phyloP scores from a whole-genome alignment of 306 rosid species.

The Prunus mira region DNA sequence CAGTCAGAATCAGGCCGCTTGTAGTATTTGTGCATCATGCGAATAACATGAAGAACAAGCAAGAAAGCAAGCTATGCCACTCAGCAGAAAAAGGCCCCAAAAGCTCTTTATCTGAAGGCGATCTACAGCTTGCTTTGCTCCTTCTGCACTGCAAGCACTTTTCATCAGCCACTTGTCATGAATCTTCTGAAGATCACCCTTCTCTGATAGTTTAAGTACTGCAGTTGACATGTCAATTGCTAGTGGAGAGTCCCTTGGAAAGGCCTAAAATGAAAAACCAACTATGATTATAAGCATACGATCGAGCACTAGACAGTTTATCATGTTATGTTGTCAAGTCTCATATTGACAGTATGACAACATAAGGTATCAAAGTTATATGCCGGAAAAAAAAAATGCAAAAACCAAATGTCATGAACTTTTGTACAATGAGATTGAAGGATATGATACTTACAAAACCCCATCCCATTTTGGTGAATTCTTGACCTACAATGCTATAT shows the following conservation, averaged over 20 bases:
- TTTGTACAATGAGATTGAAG: too few relatives aligned
- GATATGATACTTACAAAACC: constrained; percentile 57
- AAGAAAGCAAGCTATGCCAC: constrained; percentile 22
- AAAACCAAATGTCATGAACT: too few relatives aligned
- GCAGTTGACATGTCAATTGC: constrained; percentile 38
- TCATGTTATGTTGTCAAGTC: too few relatives aligned
- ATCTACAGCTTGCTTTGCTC: constrained; percentile 21
- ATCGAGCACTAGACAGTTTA: too few relatives aligned
- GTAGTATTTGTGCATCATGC: constrained; percentile 19
- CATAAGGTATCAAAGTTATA: too few relatives aligned
- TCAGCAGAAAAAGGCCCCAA: constrained; percentile 25
- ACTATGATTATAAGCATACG: too few relatives aligned
- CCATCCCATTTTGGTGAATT: constrained; percentile 70
- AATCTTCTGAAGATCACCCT: constrained; percentile 25
- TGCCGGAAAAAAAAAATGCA: too few relatives aligned
- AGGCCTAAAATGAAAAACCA: constrained; percentile 37
- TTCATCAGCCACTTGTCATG: constrained; percentile 37
- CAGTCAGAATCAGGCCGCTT: neutral
- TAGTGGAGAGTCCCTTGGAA: constrained; percentile 69
- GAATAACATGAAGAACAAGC: constrained; percentile 20
- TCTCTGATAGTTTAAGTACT: constrained; percentile 22
- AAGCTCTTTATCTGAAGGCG: constrained; percentile 30
- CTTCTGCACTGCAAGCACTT: constrained; percentile 31
- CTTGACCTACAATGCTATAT: constrained; percentile 10
- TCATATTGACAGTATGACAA: too few relatives aligned